phyloP scores from a whole-genome alignment of 129 eudicot species.

The Arctium minus region DNA sequence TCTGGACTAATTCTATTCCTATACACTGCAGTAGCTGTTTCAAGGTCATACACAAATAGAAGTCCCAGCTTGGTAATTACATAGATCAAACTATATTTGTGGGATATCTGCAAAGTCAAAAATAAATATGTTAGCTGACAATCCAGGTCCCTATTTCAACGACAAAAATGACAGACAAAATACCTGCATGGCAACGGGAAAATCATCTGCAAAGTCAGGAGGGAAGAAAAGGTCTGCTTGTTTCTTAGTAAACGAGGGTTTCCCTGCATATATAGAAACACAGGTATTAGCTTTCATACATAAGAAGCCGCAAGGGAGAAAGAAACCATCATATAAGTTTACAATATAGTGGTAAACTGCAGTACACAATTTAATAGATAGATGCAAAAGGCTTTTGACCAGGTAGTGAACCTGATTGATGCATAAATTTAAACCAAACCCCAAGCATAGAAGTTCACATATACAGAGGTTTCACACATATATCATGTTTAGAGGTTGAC shows the following conservation, averaged over 20 bases:
- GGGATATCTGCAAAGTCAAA: slow-evolving; percentile 64
- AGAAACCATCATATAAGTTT: not conserved
- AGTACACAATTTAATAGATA: not conserved
- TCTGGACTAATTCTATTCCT: slow-evolving; percentile 95
- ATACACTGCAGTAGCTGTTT: slow-evolving; percentile 90
- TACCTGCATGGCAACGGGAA: slow-evolving; percentile 99
- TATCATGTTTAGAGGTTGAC: not conserved
- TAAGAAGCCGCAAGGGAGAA: not conserved
- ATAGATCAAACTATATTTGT: slow-evolving; percentile 72
- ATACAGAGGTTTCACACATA: not conserved
- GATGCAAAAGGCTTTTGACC: not conserved
- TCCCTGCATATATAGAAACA: slow-evolving; percentile 48
- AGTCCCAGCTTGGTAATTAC: slow-evolving; percentile 95
- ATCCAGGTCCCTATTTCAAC: not conserved
- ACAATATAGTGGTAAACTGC: not conserved
- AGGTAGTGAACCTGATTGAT: not conserved
- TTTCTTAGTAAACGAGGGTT: slow-evolving; percentile 80
- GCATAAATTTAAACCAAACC: not conserved
- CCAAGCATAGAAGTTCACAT: not conserved
- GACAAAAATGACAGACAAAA: not conserved
- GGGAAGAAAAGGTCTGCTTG: slow-evolving; percentile 98
- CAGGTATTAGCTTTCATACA: slow-evolving; percentile 1
- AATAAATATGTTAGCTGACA: slow-evolving; percentile 4
- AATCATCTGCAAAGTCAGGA: slow-evolving; percentile 94
- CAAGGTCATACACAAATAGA: slow-evolving; percentile 89